Conservation (phyloP, 192 early-diverging fungal genomes). For the Lobosporangium transversale region DNA sequence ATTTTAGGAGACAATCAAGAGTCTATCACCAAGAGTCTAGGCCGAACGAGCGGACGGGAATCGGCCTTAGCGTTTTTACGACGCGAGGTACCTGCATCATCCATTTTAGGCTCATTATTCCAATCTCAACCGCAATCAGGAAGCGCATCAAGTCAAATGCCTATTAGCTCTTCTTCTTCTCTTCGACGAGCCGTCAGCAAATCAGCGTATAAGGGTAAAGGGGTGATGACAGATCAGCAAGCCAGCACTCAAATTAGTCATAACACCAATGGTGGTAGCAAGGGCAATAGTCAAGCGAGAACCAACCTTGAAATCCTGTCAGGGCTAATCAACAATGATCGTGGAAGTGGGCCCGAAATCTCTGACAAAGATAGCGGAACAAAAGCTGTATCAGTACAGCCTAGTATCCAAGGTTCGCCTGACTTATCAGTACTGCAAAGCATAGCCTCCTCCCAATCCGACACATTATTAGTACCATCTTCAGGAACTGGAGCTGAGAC, state of each 20-base stretch:
- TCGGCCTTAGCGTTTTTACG: conserved; percentile 41
- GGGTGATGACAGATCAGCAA: not conserved
- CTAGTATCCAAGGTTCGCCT: too few relatives aligned
- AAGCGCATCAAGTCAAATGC: not conserved
- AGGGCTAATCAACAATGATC: not conserved
- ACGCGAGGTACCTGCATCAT: conserved; percentile 19
- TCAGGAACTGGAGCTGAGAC: too few relatives aligned
- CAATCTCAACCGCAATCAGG: conserved; percentile 1
- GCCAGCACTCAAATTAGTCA: too few relatives aligned
- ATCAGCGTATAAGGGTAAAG: conserved; percentile 19
- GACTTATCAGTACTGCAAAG: too few relatives aligned
- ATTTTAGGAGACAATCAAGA: too few relatives aligned
- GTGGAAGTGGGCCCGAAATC: not conserved
- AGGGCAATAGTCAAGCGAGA: not conserved
- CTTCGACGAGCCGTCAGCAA: not conserved
- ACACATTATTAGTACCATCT: too few relatives aligned
- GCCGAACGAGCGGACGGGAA: conserved; percentile 23
- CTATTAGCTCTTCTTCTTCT: not conserved
- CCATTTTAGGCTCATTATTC: conserved; percentile 29
- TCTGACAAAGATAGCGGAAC: too few relatives aligned
- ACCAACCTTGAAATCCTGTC: not conserved
- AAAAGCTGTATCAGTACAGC: too few relatives aligned
- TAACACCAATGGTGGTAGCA: too few relatives aligned
- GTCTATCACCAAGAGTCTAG: conserved; percentile 24
- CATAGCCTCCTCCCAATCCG: too few relatives aligned